These are phyloP conservation scores for Sarocladium kiliense DNA, from an alignment of 2,329 filamentous ascomycete species.

Conservation along the genomic window DNA sequence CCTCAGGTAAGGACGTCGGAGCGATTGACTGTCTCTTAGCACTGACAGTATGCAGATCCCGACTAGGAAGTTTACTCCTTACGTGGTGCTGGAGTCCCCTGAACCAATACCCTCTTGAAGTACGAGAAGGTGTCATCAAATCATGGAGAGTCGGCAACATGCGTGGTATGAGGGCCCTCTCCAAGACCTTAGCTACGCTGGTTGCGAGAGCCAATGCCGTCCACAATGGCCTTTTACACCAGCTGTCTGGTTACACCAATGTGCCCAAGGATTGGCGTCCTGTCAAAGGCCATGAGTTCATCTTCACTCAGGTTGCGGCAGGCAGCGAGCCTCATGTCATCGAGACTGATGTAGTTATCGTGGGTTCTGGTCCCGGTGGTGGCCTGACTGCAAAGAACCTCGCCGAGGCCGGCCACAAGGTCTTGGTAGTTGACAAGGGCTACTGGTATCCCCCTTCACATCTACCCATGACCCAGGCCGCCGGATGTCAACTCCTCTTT, in stretches of 20 bases:
- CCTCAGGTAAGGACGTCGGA: slow-evolving; percentile 35
- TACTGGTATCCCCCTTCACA: slow-evolving; percentile 69
- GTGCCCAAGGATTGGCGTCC: slow-evolving; percentile 46
- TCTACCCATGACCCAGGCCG: slow-evolving; percentile 66
- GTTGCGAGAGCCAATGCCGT: slow-evolving; percentile 51
- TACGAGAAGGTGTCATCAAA: slow-evolving; percentile 58
- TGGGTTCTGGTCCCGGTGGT: slow-evolving; percentile 84
- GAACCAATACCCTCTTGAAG: slow-evolving; percentile 52
- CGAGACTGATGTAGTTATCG: slow-evolving; percentile 76
- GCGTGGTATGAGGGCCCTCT: slow-evolving; percentile 47
- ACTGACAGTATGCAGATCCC: slow-evolving; percentile 41
- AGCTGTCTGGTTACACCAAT: slow-evolving; percentile 53
- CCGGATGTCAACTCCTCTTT: slow-evolving; percentile 59
- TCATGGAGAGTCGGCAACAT: slow-evolving; percentile 57
- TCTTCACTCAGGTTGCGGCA: slow-evolving; percentile 53
- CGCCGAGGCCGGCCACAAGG: slow-evolving; percentile 67
- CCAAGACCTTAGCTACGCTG: slow-evolving; percentile 50
- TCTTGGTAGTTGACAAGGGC: slow-evolving; percentile 78
- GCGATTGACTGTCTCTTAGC: slow-evolving; percentile 3
- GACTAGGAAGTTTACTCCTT: slow-evolving; percentile 56
- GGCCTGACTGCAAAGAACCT: slow-evolving; percentile 77
- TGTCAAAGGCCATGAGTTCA: slow-evolving; percentile 48
- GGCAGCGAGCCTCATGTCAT: slow-evolving; percentile 48
- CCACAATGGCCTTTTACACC: slow-evolving; percentile 47
- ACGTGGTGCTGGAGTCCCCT: slow-evolving; percentile 64